Evolutionary conservation across 2,329 filamentous ascomycete genomes (phyloP).

Genomic region (Penicillium sp.): DNA sequence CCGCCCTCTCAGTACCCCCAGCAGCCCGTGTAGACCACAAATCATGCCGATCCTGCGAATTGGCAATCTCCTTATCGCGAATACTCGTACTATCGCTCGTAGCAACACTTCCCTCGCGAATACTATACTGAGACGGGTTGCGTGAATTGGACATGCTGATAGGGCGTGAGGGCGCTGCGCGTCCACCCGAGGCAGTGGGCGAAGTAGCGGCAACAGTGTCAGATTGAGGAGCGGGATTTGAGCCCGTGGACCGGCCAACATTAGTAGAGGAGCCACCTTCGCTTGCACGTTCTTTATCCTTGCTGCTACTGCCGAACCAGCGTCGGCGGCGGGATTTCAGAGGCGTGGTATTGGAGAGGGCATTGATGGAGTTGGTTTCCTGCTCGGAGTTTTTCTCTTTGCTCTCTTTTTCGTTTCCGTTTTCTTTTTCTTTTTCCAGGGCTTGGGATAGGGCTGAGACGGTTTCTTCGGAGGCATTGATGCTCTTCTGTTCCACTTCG

Average conservation of each 20-base stretch:
- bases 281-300: constrained; percentile 34
- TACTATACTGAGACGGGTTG: constrained; percentile 31
- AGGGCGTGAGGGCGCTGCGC: constrained; percentile 28
- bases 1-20: constrained; percentile 55
- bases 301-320: constrained; percentile 41
- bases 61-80: constrained; percentile 43
- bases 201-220: constrained; percentile 9
- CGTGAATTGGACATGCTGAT: constrained; percentile 36
- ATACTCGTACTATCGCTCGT: constrained; percentile 39
- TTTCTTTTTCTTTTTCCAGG: constrained; percentile 24
- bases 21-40: constrained; percentile 59
- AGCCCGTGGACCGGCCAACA: constrained; percentile 19
- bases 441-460: constrained; percentile 37
- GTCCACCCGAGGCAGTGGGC: too few species aligned
- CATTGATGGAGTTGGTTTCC: constrained; percentile 30
- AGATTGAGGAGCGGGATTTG: constrained; percentile 6
- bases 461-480: constrained; percentile 50
- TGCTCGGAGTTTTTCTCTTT: constrained; percentile 32
- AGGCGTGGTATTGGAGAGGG: constrained; percentile 32
- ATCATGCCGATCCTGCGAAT: constrained; percentile 54
- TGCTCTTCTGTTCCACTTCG: constrained; percentile 61
- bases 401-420: constrained; percentile 29
- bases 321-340: constrained; percentile 39
- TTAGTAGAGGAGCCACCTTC: constrained; percentile 25
- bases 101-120: constrained; percentile 29